Evolutionary conservation across 305 asterid species (phyloP).

Genomic region (Fraxinus paxiana): DNA sequence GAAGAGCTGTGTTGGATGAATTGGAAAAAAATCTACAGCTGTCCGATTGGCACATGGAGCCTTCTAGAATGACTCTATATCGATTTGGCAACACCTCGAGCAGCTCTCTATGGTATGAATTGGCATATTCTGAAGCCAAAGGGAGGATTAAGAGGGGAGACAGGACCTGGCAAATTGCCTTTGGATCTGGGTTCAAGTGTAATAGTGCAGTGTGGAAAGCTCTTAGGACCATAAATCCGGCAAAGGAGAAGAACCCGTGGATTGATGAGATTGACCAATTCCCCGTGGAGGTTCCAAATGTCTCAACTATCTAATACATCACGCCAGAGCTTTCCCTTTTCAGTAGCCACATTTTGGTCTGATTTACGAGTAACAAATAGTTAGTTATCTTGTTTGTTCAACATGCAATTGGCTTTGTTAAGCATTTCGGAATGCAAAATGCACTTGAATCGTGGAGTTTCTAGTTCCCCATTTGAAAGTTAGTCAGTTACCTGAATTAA

Average conservation of each 20-base stretch:
- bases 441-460: conserved; percentile 1
- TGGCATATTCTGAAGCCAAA: conserved; percentile 38
- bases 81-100: conserved; percentile 53
- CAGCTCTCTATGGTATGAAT: conserved; percentile 41
- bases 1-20: conserved; percentile 43
- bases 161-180: conserved; percentile 43
- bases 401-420: neutral
- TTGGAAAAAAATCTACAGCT: conserved; percentile 38
- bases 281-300: conserved; percentile 41
- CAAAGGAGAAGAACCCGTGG: conserved; percentile 43
- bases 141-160: conserved; percentile 44
- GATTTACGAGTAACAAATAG: neutral
- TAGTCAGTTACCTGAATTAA: neutral
- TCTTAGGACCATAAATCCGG: conserved; percentile 34
- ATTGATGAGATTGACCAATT: conserved; percentile 40
- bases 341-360: neutral
- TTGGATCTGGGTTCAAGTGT: conserved; percentile 45
- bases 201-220: conserved; percentile 51
- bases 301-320: neutral
- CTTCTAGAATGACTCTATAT: conserved; percentile 41
- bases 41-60: conserved; percentile 45
- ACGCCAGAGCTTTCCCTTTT: neutral
- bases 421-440: neutral
- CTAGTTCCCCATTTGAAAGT: neutral
- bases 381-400: neutral